Conservation (phyloP, 257 asterid species). For the Nicotiana otophora region DNA sequence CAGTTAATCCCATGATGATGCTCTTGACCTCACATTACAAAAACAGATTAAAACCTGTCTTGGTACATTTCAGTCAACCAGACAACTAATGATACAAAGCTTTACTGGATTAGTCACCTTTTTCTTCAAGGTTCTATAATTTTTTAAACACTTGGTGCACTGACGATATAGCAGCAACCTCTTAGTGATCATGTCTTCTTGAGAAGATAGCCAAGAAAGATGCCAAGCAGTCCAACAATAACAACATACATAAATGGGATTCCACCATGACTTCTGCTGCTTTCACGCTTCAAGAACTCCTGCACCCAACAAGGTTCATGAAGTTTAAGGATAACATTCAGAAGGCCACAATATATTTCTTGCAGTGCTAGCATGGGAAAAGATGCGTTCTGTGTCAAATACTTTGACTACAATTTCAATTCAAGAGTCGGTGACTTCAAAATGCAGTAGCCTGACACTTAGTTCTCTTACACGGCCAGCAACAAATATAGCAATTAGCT, state of each 20-base stretch:
- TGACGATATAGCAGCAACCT: conserved; percentile 16
- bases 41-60: conserved; percentile 33
- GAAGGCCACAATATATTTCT: background rate
- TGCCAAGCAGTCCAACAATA: conserved; percentile 61
- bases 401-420: background rate
- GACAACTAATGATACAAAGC: conserved; percentile 45
- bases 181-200: conserved; percentile 45
- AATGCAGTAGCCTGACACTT: background rate
- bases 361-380: background rate
- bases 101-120: conserved; percentile 26
- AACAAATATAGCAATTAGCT: background rate
- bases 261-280: conserved; percentile 50
- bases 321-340: background rate
- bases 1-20: conserved; percentile 32
- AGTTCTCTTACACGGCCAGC: background rate
- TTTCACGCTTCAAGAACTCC: conserved; percentile 73
- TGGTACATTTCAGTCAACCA: conserved; percentile 42
- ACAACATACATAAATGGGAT: conserved; percentile 61
- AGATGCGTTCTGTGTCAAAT: background rate
- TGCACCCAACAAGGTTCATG: conserved; percentile 21
- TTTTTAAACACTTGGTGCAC: conserved; percentile 25
- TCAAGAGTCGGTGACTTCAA: background rate
- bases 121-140: conserved; percentile 32
- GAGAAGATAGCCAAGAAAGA: conserved; percentile 71
- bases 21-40: conserved; percentile 37